phyloP scores from a whole-genome alignment of 164 flowering plant species.

The Vitis riparia region DNA sequence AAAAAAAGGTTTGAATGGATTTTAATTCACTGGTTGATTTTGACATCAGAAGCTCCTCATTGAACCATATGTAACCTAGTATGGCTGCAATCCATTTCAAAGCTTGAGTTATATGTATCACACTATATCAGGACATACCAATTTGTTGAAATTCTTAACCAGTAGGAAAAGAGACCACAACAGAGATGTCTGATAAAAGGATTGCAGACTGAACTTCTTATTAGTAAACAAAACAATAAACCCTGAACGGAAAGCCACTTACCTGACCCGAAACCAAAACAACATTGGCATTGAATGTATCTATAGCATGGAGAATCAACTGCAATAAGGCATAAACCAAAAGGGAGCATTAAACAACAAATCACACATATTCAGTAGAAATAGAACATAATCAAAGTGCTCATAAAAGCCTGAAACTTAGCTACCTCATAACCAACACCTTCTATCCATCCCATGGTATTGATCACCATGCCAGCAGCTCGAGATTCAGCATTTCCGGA shows the following conservation, averaged over 20 bases:
- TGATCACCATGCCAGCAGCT: slow-evolving; percentile 97
- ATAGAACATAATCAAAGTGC: neutral
- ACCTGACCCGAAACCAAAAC: slow-evolving; percentile 95
- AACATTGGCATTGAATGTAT: slow-evolving; percentile 73
- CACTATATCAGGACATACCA: too few species aligned
- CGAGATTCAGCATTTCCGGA: slow-evolving; percentile 78
- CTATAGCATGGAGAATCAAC: slow-evolving; percentile 90
- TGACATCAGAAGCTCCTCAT: too few species aligned
- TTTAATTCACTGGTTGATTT: too few species aligned
- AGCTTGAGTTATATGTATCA: too few species aligned
- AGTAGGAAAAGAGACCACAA: too few species aligned
- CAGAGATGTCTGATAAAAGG: neutral
- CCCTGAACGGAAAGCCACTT: slow-evolving; percentile 4
- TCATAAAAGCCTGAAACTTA: neutral
- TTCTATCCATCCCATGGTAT: slow-evolving; percentile 99
- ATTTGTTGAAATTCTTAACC: too few species aligned
- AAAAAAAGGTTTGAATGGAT: too few species aligned
- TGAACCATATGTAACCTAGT: too few species aligned
- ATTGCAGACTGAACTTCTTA: neutral
- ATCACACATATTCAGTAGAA: neutral
- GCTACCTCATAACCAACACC: slow-evolving; percentile 92
- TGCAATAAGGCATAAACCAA: slow-evolving; percentile 32
- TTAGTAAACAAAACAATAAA: neutral
- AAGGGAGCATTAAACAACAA: neutral
- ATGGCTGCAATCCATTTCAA: too few species aligned